Evolutionary conservation across 805 yeast species (phyloP).

Genomic region (Ogataea saltuana): DNA sequence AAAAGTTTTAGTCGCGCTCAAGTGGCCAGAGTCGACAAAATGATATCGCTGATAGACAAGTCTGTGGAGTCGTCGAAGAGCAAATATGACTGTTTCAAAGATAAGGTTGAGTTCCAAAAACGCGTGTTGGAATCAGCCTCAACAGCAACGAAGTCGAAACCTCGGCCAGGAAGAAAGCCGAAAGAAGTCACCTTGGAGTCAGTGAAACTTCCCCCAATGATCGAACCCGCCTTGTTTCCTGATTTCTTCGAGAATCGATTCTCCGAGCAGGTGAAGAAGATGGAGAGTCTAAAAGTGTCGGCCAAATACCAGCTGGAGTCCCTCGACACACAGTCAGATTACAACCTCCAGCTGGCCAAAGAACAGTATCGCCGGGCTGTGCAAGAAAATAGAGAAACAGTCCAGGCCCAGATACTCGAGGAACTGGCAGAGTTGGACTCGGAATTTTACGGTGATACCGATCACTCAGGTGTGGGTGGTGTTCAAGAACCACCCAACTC

Average conservation of each 20-base stretch:
- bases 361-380: slow-evolving; percentile 18
- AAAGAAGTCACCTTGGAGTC: slow-evolving; percentile 12
- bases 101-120: slow-evolving; percentile 17
- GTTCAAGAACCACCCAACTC: too few species aligned
- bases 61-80: slow-evolving; percentile 26
- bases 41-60: slow-evolving; percentile 35
- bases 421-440: slow-evolving; percentile 21
- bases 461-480: not conserved
- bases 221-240: slow-evolving; percentile 17
- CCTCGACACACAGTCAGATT: slow-evolving; percentile 11
- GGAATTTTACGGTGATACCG: slow-evolving; percentile 12
- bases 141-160: slow-evolving; percentile 4
- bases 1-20: slow-evolving; percentile 33
- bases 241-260: slow-evolving; percentile 17
- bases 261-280: slow-evolving; percentile 12
- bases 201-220: slow-evolving; percentile 10
- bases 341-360: slow-evolving; percentile 11
- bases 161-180: not conserved
- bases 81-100: slow-evolving; percentile 22
- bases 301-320: slow-evolving; percentile 20
- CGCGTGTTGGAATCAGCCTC: slow-evolving; percentile 11
- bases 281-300: slow-evolving; percentile 14
- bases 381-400: slow-evolving; percentile 25
- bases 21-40: slow-evolving; percentile 34
- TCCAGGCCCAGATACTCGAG: slow-evolving; percentile 14